Conservation (phyloP, 1,284 basidiomycete genomes). For the Ustilago loliicola region DNA sequence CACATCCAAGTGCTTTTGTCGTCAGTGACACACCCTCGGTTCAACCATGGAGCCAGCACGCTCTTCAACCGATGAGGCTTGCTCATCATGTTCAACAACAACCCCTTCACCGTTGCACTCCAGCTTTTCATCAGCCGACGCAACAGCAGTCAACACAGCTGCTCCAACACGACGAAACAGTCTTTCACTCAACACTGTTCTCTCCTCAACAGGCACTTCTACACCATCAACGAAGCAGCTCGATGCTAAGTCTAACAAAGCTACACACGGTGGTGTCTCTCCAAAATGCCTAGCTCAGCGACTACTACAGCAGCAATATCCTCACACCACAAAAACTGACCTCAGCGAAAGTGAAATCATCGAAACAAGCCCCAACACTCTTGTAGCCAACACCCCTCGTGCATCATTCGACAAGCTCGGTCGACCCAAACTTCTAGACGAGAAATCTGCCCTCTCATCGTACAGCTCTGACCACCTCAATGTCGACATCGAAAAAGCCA, state of each 20-base stretch:
- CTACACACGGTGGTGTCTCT: constrained; percentile 24
- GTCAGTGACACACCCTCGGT: not conserved
- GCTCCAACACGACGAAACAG: constrained; percentile 52
- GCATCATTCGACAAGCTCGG: constrained; percentile 36
- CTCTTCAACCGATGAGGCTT: constrained; percentile 19
- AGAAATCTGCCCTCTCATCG: not conserved
- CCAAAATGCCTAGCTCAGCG: constrained; percentile 49
- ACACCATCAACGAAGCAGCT: constrained; percentile 2
- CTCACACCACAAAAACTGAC: not conserved
- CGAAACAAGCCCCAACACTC: constrained; percentile 33
- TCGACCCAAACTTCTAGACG: constrained; percentile 15
- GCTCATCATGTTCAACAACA: constrained; percentile 28
- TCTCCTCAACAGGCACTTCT: not conserved
- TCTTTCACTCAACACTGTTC: constrained; percentile 12
- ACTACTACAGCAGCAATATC: constrained; percentile 36
- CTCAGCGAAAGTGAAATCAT: constrained; percentile 9
- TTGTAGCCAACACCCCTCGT: constrained; percentile 44
- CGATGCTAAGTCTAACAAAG: not conserved
- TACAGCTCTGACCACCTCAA: not conserved
- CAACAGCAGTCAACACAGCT: constrained; percentile 50
- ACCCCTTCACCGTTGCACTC: constrained; percentile 27
- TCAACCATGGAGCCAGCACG: constrained; percentile 20
- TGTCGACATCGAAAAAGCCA: constrained; percentile 20
- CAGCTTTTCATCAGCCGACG: constrained; percentile 32
- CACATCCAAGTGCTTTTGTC: too few relatives aligned